Evolutionary conservation across 345 rosid species (phyloP).

Genomic region (Bruguiera parviflora): DNA sequence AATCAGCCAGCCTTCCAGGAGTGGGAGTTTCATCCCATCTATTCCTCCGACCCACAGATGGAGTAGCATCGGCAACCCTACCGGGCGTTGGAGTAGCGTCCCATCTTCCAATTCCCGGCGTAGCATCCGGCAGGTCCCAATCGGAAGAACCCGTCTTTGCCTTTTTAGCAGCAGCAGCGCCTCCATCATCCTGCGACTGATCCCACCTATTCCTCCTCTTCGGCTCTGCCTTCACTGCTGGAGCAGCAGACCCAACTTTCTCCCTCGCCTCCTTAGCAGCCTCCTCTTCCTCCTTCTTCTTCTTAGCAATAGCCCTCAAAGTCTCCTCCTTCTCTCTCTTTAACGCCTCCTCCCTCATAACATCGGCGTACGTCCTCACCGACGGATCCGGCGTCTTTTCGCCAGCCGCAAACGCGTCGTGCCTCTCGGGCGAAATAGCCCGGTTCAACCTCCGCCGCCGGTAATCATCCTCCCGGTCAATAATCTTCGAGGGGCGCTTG

Average conservation of each 20-base stretch:
- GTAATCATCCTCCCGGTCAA: slow-evolving; percentile 92
- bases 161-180: slow-evolving; percentile 48
- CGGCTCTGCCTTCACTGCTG: slow-evolving; percentile 21
- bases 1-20: slow-evolving; percentile 81
- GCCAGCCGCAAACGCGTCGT: slow-evolving; percentile 82
- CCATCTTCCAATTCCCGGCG: slow-evolving; percentile 14
- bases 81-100: slow-evolving; percentile 91
- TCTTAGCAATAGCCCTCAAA: slow-evolving; percentile 52
- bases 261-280: slow-evolving; percentile 46
- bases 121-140: slow-evolving; percentile 89
- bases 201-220: slow-evolving; percentile 99
- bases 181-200: slow-evolving; percentile 62
- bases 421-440: slow-evolving; percentile 86
- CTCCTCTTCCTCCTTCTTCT: slow-evolving; percentile 82
- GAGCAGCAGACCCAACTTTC: slow-evolving; percentile 25
- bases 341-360: slow-evolving; percentile 80
- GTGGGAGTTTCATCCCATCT: slow-evolving; percentile 99
- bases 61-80: slow-evolving; percentile 74
- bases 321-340: slow-evolving; percentile 57
- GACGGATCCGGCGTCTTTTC: slow-evolving; percentile 91
- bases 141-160: slow-evolving; percentile 68
- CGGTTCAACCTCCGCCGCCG: slow-evolving; percentile 77
- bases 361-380: slow-evolving; percentile 70
- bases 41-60: slow-evolving; percentile 70
- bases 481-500: slow-evolving; percentile 61